Evolutionary conservation across 768 basidiomycete species (phyloP).

Genomic region (Leccinum boreale): DNA sequence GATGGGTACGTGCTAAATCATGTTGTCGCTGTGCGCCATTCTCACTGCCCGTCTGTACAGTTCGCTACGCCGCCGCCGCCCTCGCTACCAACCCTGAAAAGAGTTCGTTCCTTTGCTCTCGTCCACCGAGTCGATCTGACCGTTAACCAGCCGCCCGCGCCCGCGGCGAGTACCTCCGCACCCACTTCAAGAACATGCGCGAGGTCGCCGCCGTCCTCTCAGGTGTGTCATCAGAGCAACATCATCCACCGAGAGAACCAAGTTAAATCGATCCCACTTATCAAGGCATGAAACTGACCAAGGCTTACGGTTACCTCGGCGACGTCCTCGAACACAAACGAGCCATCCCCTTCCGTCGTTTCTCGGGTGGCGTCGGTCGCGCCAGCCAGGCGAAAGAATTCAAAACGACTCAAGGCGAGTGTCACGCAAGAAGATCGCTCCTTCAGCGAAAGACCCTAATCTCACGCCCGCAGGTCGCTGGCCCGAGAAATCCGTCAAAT

Average conservation of each 20-base stretch:
- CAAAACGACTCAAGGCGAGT: slow-evolving; percentile 91
- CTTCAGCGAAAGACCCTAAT: not conserved
- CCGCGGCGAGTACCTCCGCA: slow-evolving; percentile 95
- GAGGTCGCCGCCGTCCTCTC: slow-evolving; percentile 95
- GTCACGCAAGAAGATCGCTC: not conserved
- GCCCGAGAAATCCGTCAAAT: slow-evolving; percentile 98
- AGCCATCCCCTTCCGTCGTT: slow-evolving; percentile 94
- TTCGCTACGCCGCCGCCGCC: slow-evolving; percentile 91
- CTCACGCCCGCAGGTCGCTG: slow-evolving; percentile 74
- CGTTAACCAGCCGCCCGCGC: slow-evolving; percentile 72
- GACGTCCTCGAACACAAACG: slow-evolving; percentile 97
- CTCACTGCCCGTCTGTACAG: slow-evolving; percentile 39
- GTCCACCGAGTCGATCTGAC: slow-evolving; percentile 7
- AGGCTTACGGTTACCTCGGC: slow-evolving; percentile 92
- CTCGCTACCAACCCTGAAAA: slow-evolving; percentile 93
- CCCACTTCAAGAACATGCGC: slow-evolving; percentile 99
- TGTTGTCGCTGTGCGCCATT: slow-evolving; percentile 2
- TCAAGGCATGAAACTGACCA: slow-evolving; percentile 85
- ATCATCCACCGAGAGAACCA: slow-evolving; percentile 1
- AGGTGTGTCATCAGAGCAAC: slow-evolving; percentile 46
- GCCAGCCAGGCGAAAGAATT: slow-evolving; percentile 95
- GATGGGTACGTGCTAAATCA: slow-evolving; percentile 54
- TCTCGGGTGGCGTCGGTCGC: slow-evolving; percentile 92
- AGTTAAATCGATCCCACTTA: not conserved
- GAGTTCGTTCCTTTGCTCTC: slow-evolving; percentile 50